Percentiles rank a stretch among this genome's conserved stretches.
Evolutionary conservation across 345 rosid genomes (phyloP).

Genomic region (Salix dunnii): DNA sequence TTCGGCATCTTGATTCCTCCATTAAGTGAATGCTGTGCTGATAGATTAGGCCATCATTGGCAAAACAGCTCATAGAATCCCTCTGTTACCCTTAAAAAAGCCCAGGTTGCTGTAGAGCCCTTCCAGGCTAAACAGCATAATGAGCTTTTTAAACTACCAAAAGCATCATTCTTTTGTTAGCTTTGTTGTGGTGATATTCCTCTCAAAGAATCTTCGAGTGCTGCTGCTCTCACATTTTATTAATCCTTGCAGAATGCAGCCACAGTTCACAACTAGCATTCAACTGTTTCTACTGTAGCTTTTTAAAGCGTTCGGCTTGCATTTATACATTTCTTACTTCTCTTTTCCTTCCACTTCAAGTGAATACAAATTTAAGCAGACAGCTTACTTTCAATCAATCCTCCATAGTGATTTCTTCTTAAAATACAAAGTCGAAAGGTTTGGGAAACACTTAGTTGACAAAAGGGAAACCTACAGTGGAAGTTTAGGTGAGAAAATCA

Average conservation of each 20-base stretch:
- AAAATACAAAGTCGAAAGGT: not conserved
- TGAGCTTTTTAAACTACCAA: not conserved
- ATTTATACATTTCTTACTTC: not conserved
- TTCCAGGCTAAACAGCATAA: conserved; percentile 1
- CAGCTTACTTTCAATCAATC: not conserved
- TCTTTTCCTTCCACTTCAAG: conserved; percentile 9
- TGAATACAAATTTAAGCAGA: not conserved
- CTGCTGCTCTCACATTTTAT: not conserved
- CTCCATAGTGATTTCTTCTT: not conserved
- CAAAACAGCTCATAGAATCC: conserved; percentile 1
- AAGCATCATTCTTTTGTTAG: not conserved
- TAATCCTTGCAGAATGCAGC: not conserved
- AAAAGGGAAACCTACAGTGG: not conserved
- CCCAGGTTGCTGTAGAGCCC: not conserved
- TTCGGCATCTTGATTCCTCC: not conserved
- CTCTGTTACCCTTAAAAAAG: no score
- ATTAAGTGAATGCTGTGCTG: not conserved
- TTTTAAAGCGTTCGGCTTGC: not conserved
- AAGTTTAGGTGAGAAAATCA: not conserved
- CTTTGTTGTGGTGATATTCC: conserved; percentile 12
- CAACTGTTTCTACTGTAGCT: no score
- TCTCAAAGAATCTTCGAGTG: not conserved
- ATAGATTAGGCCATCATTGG: conserved; percentile 28
- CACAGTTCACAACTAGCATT: not conserved
- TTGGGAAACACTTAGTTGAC: not conserved